phyloP scores from a whole-genome alignment of 805 yeast genomes.

The Kluyveromyces nonfermentans region DNA sequence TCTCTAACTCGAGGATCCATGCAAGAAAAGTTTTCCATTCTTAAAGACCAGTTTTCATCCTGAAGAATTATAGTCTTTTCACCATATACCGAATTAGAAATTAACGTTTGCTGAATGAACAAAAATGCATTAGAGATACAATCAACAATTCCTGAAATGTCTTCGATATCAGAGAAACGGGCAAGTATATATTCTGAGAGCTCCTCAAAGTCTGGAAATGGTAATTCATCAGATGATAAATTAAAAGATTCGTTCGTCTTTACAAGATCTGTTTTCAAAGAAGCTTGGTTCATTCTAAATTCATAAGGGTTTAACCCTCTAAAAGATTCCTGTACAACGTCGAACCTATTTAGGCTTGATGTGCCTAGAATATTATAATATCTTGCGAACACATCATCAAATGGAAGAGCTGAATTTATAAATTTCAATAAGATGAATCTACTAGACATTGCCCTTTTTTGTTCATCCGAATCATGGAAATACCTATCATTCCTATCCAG shows the following conservation, averaged over 20 bases:
- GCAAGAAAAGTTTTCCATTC: slow-evolving; percentile 61
- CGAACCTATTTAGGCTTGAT: slow-evolving; percentile 48
- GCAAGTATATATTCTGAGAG: slow-evolving; percentile 29
- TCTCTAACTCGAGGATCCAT: slow-evolving; percentile 45
- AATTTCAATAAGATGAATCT: slow-evolving; percentile 60
- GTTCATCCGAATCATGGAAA: too few relatives aligned
- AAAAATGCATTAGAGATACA: slow-evolving; percentile 36
- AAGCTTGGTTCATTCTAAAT: slow-evolving; percentile 47
- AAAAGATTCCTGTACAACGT: slow-evolving; percentile 68
- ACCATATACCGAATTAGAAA: slow-evolving; percentile 52
- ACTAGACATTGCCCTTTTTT: slow-evolving; percentile 36
- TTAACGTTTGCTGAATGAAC: slow-evolving; percentile 50
- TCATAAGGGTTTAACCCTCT: slow-evolving; percentile 80
- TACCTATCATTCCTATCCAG: too few relatives aligned
- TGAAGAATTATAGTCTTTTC: slow-evolving; percentile 46
- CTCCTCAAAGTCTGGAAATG: slow-evolving; percentile 47
- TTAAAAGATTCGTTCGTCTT: slow-evolving; percentile 39
- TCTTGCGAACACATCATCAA: slow-evolving; percentile 59
- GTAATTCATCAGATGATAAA: slow-evolving; percentile 22
- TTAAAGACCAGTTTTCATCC: slow-evolving; percentile 67
- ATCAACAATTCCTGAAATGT: slow-evolving; percentile 22
- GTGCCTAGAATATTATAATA: slow-evolving; percentile 59
- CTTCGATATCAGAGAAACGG: slow-evolving; percentile 19
- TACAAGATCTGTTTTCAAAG: slow-evolving; percentile 35
- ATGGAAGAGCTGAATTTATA: slow-evolving; percentile 54